Evolutionary conservation across 1,139 yeast genomes (phyloP).

Genomic region (Sugiyamaella grinbergsii): DNA sequence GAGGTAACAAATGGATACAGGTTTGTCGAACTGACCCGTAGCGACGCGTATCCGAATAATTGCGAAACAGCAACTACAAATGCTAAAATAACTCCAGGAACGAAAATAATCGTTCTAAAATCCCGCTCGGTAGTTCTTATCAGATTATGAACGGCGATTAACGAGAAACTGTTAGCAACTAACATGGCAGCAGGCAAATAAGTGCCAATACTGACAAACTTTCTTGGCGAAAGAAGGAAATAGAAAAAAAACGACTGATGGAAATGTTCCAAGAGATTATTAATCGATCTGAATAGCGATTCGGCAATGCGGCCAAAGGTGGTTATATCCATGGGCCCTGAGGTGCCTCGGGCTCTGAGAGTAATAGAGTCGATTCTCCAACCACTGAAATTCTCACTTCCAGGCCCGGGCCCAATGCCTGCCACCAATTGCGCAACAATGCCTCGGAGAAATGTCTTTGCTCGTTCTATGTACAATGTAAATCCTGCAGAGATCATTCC

Average conservation of each 20-base stretch:
- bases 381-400: slow-evolving; percentile 91
- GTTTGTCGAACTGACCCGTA: slow-evolving; percentile 23
- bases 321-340: slow-evolving; percentile 74
- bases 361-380: slow-evolving; percentile 96
- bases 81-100: slow-evolving; percentile 32
- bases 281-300: slow-evolving; percentile 82
- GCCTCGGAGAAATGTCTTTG: slow-evolving; percentile 63
- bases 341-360: slow-evolving; percentile 61
- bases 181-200: slow-evolving; percentile 85
- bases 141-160: slow-evolving; percentile 63
- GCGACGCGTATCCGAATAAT: slow-evolving; percentile 29
- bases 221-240: slow-evolving; percentile 71
- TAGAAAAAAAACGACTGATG: slow-evolving; percentile 97
- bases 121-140: slow-evolving; percentile 34
- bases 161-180: slow-evolving; percentile 67
- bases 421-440: slow-evolving; percentile 68
- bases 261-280: slow-evolving; percentile 89
- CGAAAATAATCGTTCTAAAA: slow-evolving; percentile 26
- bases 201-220: slow-evolving; percentile 91
- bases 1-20: slow-evolving; percentile 24
- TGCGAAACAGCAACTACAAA: slow-evolving; percentile 28
- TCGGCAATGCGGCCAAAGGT: slow-evolving; percentile 91
- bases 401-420: slow-evolving; percentile 61
- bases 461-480: slow-evolving; percentile 52
- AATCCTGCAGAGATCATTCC: slow-evolving; percentile 41